Evolutionary conservation across 1,284 basidiomycete species (phyloP).

Genomic region (Rhodotorula sp.): DNA sequence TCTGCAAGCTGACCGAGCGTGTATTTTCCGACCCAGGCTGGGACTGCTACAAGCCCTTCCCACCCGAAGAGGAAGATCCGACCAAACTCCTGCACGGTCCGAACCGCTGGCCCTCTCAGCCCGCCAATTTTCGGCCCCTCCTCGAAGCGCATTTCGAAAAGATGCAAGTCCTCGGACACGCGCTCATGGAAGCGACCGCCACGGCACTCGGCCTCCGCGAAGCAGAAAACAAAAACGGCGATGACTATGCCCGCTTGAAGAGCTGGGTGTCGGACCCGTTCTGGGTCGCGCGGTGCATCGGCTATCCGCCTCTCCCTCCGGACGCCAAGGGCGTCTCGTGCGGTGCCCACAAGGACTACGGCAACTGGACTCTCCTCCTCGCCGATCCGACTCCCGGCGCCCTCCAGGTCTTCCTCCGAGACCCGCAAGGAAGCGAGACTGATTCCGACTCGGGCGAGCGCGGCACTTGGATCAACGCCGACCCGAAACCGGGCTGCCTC

Average conservation of each 20-base stretch:
- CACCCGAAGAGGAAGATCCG: slow-evolving; percentile 64
- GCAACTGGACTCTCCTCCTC: slow-evolving; percentile 73
- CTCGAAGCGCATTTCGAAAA: slow-evolving; percentile 72
- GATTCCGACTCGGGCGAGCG: slow-evolving; percentile 52
- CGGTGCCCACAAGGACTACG: slow-evolving; percentile 69
- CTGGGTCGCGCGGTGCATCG: slow-evolving; percentile 73
- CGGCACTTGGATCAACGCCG: slow-evolving; percentile 72
- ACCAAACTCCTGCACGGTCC: slow-evolving; percentile 68
- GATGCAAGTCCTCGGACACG: slow-evolving; percentile 72
- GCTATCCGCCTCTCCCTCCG: slow-evolving; percentile 77
- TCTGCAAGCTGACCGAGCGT: too few species aligned
- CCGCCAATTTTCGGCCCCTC: slow-evolving; percentile 57
- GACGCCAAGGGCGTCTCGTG: slow-evolving; percentile 75
- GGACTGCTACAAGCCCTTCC: slow-evolving; percentile 10
- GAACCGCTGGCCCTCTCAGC: slow-evolving; percentile 70
- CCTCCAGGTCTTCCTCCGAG: slow-evolving; percentile 69
- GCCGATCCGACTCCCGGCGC: slow-evolving; percentile 73
- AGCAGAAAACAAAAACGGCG: neutral
- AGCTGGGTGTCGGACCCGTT: slow-evolving; percentile 72
- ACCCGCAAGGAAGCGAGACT: slow-evolving; percentile 46
- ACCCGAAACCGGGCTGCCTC: slow-evolving; percentile 71
- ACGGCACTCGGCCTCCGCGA: slow-evolving; percentile 67
- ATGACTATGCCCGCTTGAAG: slow-evolving; percentile 60
- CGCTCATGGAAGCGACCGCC: slow-evolving; percentile 80
- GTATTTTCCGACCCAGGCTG: neutral